phyloP scores from a whole-genome alignment of 2,329 filamentous ascomycete genomes.

The Ophiostoma novo-ulmi region DNA sequence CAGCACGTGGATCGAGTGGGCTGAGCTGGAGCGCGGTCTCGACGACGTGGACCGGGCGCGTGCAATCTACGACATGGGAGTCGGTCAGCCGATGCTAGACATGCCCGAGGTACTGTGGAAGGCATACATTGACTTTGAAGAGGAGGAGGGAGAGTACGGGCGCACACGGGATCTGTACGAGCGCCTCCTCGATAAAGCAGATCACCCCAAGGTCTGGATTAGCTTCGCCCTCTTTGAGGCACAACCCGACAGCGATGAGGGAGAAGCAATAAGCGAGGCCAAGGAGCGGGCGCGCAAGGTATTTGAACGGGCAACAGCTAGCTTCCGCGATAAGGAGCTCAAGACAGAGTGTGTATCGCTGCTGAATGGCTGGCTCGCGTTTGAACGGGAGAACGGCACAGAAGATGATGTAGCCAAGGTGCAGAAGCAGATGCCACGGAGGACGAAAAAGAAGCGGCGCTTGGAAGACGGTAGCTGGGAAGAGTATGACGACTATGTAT shows the following conservation, averaged over 20 bases:
- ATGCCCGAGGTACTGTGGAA: conserved; percentile 99
- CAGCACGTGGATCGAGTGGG: conserved; percentile 94
- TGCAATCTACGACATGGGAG: conserved; percentile 87
- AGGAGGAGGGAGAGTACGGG: conserved; percentile 88
- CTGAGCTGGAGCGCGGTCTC: conserved; percentile 83
- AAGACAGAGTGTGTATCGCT: conserved; percentile 92
- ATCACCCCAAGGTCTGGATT: conserved; percentile 99
- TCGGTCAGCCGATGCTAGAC: conserved; percentile 75
- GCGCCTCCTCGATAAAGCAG: conserved; percentile 85
- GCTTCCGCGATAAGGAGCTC: conserved; percentile 82
- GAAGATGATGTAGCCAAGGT: conserved; percentile 72
- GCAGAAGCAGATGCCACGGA: conserved; percentile 87
- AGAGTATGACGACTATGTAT: conserved; percentile 95
- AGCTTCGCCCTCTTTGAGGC: conserved; percentile 98
- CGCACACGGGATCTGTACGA: conserved; percentile 79
- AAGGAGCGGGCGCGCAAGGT: conserved; percentile 76
- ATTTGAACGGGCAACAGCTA: conserved; percentile 78
- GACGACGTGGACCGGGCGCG: conserved; percentile 84
- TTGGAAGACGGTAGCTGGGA: conserved; percentile 90
- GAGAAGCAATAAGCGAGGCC: conserved; percentile 72
- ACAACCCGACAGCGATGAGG: conserved; percentile 66
- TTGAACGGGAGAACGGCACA: conserved; percentile 80
- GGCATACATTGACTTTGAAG: conserved; percentile 96
- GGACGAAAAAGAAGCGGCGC: conserved; percentile 86
- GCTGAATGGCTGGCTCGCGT: conserved; percentile 86